phyloP scores from a whole-genome alignment of 1,284 basidiomycete species.

The Ceratobasidium sp. region DNA sequence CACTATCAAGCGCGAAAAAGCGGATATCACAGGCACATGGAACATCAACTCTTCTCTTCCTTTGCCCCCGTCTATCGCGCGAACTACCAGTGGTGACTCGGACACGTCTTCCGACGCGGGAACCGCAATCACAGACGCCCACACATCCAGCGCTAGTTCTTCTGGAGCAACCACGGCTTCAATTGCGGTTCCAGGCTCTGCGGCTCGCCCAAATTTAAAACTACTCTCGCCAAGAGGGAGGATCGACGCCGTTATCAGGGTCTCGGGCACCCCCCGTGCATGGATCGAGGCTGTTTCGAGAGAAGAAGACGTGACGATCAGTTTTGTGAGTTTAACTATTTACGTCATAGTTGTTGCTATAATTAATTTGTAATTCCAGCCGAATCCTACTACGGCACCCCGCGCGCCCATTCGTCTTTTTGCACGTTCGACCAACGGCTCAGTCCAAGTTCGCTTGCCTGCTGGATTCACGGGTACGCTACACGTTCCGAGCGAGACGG shows the following conservation, averaged over 20 bases:
- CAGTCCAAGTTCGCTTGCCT: constrained; percentile 11
- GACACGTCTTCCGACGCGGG: constrained; percentile 18
- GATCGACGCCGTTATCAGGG: constrained; percentile 34
- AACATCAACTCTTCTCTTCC: constrained; percentile 32
- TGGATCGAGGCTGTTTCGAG: constrained; percentile 31
- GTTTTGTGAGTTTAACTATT: constrained; percentile 16
- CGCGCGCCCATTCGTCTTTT: constrained; percentile 19
- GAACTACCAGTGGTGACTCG: constrained; percentile 6
- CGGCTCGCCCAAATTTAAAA: constrained; percentile 12
- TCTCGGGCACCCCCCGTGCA: constrained; percentile 24
- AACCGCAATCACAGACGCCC: background rate
- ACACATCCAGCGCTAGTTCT: background rate
- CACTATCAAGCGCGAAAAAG: constrained; percentile 30
- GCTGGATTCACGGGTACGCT: constrained; percentile 14
- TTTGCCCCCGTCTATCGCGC: background rate
- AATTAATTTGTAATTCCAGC: constrained; percentile 3
- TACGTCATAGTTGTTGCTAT: background rate
- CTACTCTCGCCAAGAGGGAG: constrained; percentile 19
- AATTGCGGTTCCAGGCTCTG: background rate
- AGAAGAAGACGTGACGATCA: constrained; percentile 24
- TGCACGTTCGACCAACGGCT: constrained; percentile 12
- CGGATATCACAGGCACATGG: constrained; percentile 33
- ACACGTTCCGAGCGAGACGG: constrained; percentile 13
- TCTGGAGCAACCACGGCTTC: background rate
- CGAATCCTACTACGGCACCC: constrained; percentile 6